These are phyloP conservation scores for Petunia secreta DNA, from an alignment of 257 asterid species.

Conservation along the genomic window DNA sequence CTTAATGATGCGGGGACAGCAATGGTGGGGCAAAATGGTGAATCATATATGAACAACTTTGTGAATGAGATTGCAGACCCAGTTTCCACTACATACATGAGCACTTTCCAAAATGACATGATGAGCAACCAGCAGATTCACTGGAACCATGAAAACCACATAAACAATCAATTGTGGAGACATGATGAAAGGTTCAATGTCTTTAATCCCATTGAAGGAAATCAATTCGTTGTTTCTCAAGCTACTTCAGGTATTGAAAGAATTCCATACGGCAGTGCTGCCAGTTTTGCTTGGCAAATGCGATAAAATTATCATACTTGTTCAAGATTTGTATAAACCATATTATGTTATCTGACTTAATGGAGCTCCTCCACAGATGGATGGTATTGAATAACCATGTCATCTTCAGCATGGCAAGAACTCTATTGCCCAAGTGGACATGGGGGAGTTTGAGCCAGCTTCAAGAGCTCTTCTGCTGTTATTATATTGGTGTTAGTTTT, in stretches of 20 bases:
- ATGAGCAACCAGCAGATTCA: constrained; percentile 47
- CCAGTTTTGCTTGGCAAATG: constrained; percentile 41
- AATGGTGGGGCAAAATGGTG: constrained; percentile 42
- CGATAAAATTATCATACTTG: constrained; percentile 30
- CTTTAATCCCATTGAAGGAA: constrained; percentile 43
- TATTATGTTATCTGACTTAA: constrained; percentile 43
- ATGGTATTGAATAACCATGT: constrained; percentile 52
- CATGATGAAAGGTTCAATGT: constrained; percentile 50
- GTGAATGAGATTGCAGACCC: constrained; percentile 31
- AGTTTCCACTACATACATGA: constrained; percentile 25
- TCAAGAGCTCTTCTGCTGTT: constrained; percentile 68
- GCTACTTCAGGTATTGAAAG: constrained; percentile 73
- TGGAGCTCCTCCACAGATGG: constrained; percentile 88
- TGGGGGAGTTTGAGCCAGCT: constrained; percentile 94
- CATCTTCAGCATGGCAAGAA: constrained; percentile 62
- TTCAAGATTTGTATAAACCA: constrained; percentile 25
- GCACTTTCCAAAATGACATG: constrained; percentile 30
- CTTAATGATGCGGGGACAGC: constrained; percentile 44
- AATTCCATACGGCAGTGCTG: constrained; percentile 34
- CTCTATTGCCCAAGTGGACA: constrained; percentile 88
- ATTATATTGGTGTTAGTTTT: constrained; percentile 34
- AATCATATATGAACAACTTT: constrained; percentile 35
- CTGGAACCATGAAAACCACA: constrained; percentile 39
- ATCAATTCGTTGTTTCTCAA: constrained; percentile 44
- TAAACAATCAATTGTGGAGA: constrained; percentile 48